Evolutionary conservation across 1,284 basidiomycete genomes (phyloP).

Genomic region (Papiliotrema fonsecae): DNA sequence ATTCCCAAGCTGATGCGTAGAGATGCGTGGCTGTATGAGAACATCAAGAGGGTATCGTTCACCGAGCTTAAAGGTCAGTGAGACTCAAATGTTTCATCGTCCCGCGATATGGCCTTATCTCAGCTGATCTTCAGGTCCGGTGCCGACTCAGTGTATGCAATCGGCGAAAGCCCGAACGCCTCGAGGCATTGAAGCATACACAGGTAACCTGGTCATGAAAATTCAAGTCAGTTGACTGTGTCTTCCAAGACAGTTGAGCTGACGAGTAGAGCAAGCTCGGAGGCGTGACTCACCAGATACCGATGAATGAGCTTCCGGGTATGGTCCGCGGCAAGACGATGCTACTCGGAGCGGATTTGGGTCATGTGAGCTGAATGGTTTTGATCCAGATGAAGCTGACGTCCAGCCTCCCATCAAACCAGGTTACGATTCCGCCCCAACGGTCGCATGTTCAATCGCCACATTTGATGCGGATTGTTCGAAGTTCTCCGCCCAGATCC

Average conservation of each 20-base stretch:
- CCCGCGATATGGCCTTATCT: neutral
- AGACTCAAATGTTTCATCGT: too few relatives aligned
- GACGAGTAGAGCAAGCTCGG: conserved; percentile 45
- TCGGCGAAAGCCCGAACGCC: conserved; percentile 41
- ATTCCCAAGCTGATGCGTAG: conserved; percentile 11
- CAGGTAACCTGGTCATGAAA: conserved; percentile 43
- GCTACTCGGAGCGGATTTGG: conserved; percentile 49
- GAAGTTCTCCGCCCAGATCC: conserved; percentile 43
- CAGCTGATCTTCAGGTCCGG: conserved; percentile 22
- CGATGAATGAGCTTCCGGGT: conserved; percentile 29
- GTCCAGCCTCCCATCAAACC: conserved; percentile 31
- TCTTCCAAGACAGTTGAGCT: neutral
- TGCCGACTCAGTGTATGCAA: conserved; percentile 47
- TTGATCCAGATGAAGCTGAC: neutral
- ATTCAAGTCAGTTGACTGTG: conserved; percentile 49
- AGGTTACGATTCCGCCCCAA: conserved; percentile 31
- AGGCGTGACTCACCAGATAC: conserved; percentile 48
- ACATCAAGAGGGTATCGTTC: conserved; percentile 48
- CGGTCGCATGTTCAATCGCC: conserved; percentile 51
- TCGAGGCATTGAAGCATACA: conserved; percentile 48
- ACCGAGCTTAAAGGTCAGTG: conserved; percentile 31
- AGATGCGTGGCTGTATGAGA: conserved; percentile 47
- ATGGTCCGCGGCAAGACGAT: conserved; percentile 42
- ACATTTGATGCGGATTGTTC: conserved; percentile 44
- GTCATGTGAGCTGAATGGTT: conserved; percentile 15